Evolutionary conservation across 345 rosid genomes (phyloP).

Genomic region (Durio zibethinus): DNA sequence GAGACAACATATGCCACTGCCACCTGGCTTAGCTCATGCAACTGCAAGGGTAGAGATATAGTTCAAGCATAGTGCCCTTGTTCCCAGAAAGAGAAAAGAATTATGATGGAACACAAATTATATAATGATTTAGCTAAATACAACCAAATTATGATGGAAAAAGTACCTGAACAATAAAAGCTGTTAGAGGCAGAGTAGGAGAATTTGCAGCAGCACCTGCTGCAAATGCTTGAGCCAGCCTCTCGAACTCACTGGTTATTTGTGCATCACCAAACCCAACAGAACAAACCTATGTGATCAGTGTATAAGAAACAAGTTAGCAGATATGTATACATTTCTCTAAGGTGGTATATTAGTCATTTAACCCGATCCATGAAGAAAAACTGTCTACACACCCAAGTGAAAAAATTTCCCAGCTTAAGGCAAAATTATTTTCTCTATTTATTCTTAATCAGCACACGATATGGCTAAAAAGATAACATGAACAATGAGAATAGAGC

Average conservation of each 20-base stretch:
- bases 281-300: constrained; percentile 49
- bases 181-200: constrained; percentile 74
- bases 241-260: constrained; percentile 56
- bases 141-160: neutral
- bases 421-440: neutral
- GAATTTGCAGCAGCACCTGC: constrained; percentile 58
- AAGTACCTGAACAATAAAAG: constrained; percentile 83
- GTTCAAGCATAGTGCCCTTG: neutral
- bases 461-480: neutral
- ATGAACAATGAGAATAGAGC: neutral
- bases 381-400: neutral
- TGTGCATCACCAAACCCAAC: constrained; percentile 46
- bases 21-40: neutral
- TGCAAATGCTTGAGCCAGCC: constrained; percentile 61
- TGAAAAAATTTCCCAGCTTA: constrained; percentile 3
- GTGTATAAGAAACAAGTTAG: constrained; percentile 1
- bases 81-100: neutral
- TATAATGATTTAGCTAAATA: neutral
- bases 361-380: constrained; percentile 3
- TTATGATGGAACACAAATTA: neutral
- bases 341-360: neutral
- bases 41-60: neutral
- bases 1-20: neutral
- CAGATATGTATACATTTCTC: neutral
- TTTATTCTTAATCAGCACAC: constrained; percentile 10